These are phyloP conservation scores for Beta vulgaris DNA, from an alignment of 148 eudicot species.

Conservation along the genomic window DNA sequence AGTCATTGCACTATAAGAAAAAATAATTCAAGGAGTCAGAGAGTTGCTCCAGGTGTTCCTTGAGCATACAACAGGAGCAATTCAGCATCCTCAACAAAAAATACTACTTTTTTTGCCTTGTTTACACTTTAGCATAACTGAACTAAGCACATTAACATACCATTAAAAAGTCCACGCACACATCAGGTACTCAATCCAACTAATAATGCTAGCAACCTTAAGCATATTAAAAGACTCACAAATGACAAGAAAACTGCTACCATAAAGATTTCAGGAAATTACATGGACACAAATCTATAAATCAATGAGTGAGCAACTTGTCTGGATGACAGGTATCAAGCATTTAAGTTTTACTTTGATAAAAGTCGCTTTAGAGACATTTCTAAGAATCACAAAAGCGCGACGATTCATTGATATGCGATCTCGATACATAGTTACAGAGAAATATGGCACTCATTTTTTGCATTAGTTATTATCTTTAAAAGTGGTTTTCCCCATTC, in stretches of 20 bases:
- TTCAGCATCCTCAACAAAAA: background rate
- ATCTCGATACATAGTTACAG: background rate
- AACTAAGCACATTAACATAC: background rate
- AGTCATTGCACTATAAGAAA: slow-evolving; percentile 1
- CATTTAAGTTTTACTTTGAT: too few species aligned
- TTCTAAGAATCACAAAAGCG: too few species aligned
- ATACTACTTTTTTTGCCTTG: background rate
- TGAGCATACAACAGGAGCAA: slow-evolving; percentile 2
- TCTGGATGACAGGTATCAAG: background rate
- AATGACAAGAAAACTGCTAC: too few species aligned
- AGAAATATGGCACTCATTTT: background rate
- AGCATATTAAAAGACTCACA: background rate
- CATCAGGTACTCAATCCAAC: background rate
- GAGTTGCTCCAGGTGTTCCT: background rate
- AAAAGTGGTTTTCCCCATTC: background rate
- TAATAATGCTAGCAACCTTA: background rate
- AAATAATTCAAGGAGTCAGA: background rate
- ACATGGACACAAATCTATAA: background rate
- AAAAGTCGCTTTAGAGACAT: too few species aligned
- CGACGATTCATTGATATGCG: too few species aligned
- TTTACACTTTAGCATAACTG: background rate
- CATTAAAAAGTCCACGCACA: background rate
- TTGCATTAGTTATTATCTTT: background rate
- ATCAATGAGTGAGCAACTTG: background rate
- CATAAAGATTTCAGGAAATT: too few species aligned